A percentile compares a stretch with the other conserved stretches of the same genome.
Evolutionary conservation across 179 eudicot genomes (phyloP).

Genomic region (Silene coronaria): DNA sequence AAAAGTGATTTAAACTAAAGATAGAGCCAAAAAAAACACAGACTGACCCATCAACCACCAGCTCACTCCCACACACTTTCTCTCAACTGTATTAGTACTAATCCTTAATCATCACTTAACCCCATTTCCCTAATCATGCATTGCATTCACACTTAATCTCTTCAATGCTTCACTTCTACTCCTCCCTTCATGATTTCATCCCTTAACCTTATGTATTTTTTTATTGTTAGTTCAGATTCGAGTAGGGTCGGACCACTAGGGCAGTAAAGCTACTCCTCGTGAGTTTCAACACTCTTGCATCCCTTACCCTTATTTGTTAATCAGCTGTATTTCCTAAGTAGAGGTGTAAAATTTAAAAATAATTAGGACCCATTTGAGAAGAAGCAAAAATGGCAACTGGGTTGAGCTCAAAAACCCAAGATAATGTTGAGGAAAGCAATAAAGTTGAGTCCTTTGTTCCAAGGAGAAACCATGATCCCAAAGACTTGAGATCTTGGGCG

Average conservation of each 20-base stretch:
- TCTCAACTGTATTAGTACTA: not conserved
- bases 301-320: too few species aligned
- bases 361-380: constrained; percentile 29
- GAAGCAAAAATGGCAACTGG: constrained; percentile 49
- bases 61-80: constrained; percentile 2
- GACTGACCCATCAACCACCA: constrained; percentile 8
- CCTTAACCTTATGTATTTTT: not conserved
- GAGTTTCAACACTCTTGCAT: too few species aligned
- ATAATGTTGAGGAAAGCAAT: constrained; percentile 25
- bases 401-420: constrained; percentile 46
- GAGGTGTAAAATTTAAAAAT: not conserved
- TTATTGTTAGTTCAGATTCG: too few species aligned
- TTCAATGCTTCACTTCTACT: constrained; percentile 22
- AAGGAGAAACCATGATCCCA: constrained; percentile 61
- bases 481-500: constrained; percentile 86
- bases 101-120: constrained; percentile 18
- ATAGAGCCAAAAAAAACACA: constrained; percentile 3
- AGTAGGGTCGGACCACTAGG: too few species aligned
- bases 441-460: constrained; percentile 62
- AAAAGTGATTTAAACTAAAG: not conserved
- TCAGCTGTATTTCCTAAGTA: not conserved
- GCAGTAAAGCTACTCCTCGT: too few species aligned
- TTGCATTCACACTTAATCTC: constrained; percentile 7
- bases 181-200: constrained; percentile 13
- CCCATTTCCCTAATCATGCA: constrained; percentile 18